phyloP scores from a whole-genome alignment of 2,329 filamentous ascomycete genomes.

The Cordyceps cicadae region DNA sequence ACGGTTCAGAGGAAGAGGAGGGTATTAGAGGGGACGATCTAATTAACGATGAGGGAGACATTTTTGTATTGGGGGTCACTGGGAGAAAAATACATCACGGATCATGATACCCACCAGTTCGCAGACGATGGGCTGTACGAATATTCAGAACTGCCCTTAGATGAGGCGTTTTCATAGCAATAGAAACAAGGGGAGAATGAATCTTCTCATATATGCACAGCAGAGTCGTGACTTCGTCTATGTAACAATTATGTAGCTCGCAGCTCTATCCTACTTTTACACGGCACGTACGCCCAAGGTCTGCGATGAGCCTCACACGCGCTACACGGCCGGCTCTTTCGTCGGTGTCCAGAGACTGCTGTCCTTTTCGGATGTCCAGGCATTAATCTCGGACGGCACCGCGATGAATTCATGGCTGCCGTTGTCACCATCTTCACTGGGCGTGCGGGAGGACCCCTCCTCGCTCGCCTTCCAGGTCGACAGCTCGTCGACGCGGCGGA shows the following conservation, averaged over 20 bases:
- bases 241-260: conserved; percentile 16
- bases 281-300: neutral
- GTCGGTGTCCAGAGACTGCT: conserved; percentile 37
- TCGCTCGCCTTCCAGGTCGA: conserved; percentile 43
- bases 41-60: neutral
- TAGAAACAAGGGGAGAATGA: neutral
- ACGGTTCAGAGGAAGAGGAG: conserved; percentile 28
- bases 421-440: conserved; percentile 28
- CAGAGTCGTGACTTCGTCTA: conserved; percentile 25
- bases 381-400: conserved; percentile 35
- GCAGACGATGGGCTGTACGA: neutral
- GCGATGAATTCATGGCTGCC: conserved; percentile 41
- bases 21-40: conserved; percentile 14
- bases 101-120: conserved; percentile 6
- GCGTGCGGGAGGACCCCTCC: conserved; percentile 28
- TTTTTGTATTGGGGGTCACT: neutral
- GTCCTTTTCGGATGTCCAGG: conserved; percentile 34
- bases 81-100: neutral
- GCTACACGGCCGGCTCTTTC: neutral
- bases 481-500: conserved; percentile 53
- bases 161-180: neutral
- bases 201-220: conserved; percentile 15
- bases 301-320: neutral
- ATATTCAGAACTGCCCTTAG: neutral
- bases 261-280: conserved; percentile 17